These are phyloP conservation scores for Meyerozyma elateridarum DNA, from an alignment of 1,139 yeast genomes.

Conservation along the genomic window DNA sequence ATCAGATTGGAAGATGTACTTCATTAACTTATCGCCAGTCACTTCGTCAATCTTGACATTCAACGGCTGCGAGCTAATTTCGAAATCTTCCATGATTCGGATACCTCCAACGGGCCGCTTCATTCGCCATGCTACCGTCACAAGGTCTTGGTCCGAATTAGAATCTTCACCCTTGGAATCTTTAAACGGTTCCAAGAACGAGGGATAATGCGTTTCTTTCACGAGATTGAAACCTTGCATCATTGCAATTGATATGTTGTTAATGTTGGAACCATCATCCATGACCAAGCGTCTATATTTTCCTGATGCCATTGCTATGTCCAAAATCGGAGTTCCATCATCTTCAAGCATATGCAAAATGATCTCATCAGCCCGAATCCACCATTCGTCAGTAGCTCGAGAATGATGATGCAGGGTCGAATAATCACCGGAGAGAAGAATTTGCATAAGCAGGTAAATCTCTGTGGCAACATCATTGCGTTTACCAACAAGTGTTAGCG, in stretches of 20 bases:
- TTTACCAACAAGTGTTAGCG: conserved; percentile 24
- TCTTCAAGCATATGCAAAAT: conserved; percentile 42
- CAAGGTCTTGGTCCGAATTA: conserved; percentile 28
- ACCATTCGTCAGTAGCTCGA: conserved; percentile 44
- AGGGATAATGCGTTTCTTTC: conserved; percentile 29
- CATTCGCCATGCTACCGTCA: conserved; percentile 58
- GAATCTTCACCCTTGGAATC: conserved; percentile 8
- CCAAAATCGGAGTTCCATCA: conserved; percentile 38
- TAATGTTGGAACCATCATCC: conserved; percentile 41
- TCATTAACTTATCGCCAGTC: conserved; percentile 53
- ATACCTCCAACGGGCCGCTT: conserved; percentile 68
- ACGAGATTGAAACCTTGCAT: conserved; percentile 39
- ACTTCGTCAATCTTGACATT: conserved; percentile 55
- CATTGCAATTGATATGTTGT: conserved; percentile 40
- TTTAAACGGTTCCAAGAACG: conserved; percentile 32
- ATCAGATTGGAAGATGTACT: conserved; percentile 50
- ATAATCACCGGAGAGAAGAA: conserved; percentile 35
- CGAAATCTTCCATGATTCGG: conserved; percentile 50
- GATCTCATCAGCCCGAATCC: conserved; percentile 51
- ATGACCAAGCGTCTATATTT: conserved; percentile 43
- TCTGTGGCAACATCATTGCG: conserved; percentile 29
- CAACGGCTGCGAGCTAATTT: conserved; percentile 50
- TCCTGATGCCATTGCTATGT: conserved; percentile 37
- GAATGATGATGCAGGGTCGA: conserved; percentile 6
- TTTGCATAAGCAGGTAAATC: conserved; percentile 34